Evolutionary conservation across 2,329 filamentous ascomycete species (phyloP), one percentile per base, ranked within the genome.

Genomic region (Colletotrichum salicis): DNA sequence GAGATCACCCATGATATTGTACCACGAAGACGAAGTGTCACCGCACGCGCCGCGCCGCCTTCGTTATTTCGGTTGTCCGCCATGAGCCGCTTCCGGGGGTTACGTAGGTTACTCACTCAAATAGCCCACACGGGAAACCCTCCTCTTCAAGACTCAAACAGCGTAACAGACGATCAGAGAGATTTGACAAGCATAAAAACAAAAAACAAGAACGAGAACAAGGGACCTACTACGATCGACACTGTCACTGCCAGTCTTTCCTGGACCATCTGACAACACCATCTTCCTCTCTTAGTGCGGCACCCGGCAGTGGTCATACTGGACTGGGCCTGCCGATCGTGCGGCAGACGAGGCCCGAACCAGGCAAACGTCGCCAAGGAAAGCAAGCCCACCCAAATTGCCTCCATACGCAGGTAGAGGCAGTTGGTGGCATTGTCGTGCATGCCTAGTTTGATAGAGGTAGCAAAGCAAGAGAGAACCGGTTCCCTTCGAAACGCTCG

Each of bases 311-410:
- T 54, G 33, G 52, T 64, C 51, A 65, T 41, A 61, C 64, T 61
- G 57, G 54, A 55, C 68, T 67, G 57, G 51, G 52, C 65, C 66
- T 70, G 70, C 65, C 70, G 70, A 72, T 72, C 65, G 66, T 51
- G 55, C 65, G 55, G 45, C 59, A 52, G 59, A 54, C 70, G 59
- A 70, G 54, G 33, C 70, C 65, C 35, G 59, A 72, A 70, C 33
- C 70, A 70, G 65, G 37, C 60, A 64, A 48, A 64, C 70, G 55
- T 72, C 66, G 37, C 65, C 29, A 61, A 55, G 31, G n/a, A 48
- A 48, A 41, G 7, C 31, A 48, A 41, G 7, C 31, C 45, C 19
- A 41, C 37, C 37, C 37, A 41, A 41, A 41, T 41, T 19, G 13
- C 37, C 37, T 41, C 15, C 37, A 41, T 41, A 41, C 37, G 37